Evolutionary conservation across 2,329 filamentous ascomycete genomes (phyloP), one percentile per base, ranked within the genome.

Genomic region (Acrocalymma vagum): DNA sequence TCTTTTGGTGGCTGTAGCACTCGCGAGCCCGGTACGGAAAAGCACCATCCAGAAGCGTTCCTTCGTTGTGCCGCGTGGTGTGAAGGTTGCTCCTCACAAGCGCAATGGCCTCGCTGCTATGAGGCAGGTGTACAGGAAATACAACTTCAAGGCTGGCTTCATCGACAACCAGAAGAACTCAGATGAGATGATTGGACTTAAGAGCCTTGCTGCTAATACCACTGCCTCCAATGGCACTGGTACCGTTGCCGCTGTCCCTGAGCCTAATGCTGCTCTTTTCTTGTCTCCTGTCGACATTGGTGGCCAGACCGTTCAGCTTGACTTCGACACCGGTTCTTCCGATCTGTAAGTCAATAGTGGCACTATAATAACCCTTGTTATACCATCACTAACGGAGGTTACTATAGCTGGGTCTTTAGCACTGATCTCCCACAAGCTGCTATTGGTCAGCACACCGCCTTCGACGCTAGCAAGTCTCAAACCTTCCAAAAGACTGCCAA

Each of bases 251-350:
- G 84, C 85, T 36, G 84, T 80, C 18, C 83, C 85, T 9, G 81
- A 85, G 49, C 70, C 78, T 29, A 82, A 84, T 53, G 87, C 88
- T 58, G 76, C 81, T 31, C 83, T 89, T 44, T 92, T 88, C 58
- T 77, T 92, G 9, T 80, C 84, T 1, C 84, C 85, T 0, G 83
- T 90, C 36, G 78, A 64, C n/a, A 80, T 90, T 49, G 87, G 87
- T 45, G 84, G 83, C 5, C 86, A 90, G 70, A 79, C 76, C 4
- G 58, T 90, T 42, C 82, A 84, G 59, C 71, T 90, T 63, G 82
- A 88, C 64, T 88, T 90, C 61, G 87, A 90, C 68, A 86, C 85
- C n/a, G 87, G 87, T 41, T 89, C 86, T 2, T 81, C 86, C 9
- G 87, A 90, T 67, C 77, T 88, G 73, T 83, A 76, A 62, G 79